Conservation (phyloP, 345 rosid genomes). For the Durio zibethinus region DNA sequence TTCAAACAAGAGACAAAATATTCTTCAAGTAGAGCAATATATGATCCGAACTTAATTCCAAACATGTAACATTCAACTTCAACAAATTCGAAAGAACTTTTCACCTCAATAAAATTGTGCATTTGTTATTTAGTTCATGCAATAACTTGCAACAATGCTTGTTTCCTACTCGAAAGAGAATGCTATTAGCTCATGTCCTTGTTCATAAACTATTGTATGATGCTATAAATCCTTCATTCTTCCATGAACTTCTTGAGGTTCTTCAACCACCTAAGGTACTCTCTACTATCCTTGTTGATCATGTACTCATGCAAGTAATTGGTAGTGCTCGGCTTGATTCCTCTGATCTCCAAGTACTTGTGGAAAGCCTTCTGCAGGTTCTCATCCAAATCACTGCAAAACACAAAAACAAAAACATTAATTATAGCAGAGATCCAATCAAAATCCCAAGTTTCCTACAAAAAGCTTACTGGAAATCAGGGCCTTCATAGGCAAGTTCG, state of each 20-base stretch:
- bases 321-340: constrained; percentile 65
- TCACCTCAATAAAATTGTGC: background rate
- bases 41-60: background rate
- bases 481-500: constrained; percentile 69
- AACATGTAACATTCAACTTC: background rate
- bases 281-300: constrained; percentile 80
- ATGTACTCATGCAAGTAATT: constrained; percentile 90
- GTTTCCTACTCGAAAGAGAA: background rate
- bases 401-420: background rate
- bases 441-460: background rate
- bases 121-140: background rate
- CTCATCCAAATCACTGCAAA: constrained; percentile 78
- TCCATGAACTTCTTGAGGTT: constrained; percentile 63
- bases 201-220: background rate
- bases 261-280: constrained; percentile 66
- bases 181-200: background rate
- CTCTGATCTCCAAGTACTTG: constrained; percentile 74
- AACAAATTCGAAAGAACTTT: background rate
- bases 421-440: background rate
- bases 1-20: background rate
- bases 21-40: background rate
- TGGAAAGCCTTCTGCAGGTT: constrained; percentile 73
- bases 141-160: background rate
- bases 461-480: constrained; percentile 69
- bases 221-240: constrained; percentile 25